These are phyloP conservation scores for Naganishia randhawae DNA, from an alignment of 768 basidiomycete species.

Conservation along the genomic window DNA sequence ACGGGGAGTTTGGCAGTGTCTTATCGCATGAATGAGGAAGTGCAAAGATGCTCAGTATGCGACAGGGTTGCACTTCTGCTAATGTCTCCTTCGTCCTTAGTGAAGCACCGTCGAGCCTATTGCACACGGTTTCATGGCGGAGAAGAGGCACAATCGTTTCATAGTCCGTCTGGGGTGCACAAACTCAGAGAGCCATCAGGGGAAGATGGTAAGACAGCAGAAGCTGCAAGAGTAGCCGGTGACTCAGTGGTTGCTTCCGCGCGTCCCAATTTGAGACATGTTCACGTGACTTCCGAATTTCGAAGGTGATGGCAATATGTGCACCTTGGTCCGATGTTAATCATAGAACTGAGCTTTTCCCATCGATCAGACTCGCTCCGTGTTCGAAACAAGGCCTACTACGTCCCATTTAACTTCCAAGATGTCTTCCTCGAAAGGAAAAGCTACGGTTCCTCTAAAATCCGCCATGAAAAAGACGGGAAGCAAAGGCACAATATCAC, in stretches of 20 bases:
- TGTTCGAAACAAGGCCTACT: not conserved
- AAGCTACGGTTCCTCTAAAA: not conserved
- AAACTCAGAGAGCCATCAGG: too few relatives aligned
- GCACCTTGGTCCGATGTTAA: not conserved
- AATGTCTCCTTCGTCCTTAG: too few relatives aligned
- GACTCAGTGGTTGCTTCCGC: conserved; percentile 3
- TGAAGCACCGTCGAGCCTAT: too few relatives aligned
- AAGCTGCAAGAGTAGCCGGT: not conserved
- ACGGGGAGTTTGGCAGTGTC: too few relatives aligned
- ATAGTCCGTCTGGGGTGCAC: too few relatives aligned
- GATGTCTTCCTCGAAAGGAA: conserved; percentile 2
- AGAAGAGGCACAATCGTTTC: too few relatives aligned
- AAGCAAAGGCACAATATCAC: conserved; percentile 18
- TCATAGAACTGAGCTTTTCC: not conserved
- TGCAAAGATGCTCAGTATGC: too few relatives aligned
- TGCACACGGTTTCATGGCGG: too few relatives aligned
- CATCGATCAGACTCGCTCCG: not conserved
- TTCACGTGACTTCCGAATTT: conserved; percentile 21
- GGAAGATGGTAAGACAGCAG: too few relatives aligned
- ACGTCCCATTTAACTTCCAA: not conserved
- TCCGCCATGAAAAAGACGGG: conserved; percentile 12
- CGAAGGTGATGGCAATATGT: too few relatives aligned
- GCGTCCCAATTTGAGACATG: not conserved
- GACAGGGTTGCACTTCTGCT: too few relatives aligned
- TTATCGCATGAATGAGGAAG: too few relatives aligned